Conservation (phyloP, 495 filamentous ascomycete species). For the Xylaria bambusicola region DNA sequence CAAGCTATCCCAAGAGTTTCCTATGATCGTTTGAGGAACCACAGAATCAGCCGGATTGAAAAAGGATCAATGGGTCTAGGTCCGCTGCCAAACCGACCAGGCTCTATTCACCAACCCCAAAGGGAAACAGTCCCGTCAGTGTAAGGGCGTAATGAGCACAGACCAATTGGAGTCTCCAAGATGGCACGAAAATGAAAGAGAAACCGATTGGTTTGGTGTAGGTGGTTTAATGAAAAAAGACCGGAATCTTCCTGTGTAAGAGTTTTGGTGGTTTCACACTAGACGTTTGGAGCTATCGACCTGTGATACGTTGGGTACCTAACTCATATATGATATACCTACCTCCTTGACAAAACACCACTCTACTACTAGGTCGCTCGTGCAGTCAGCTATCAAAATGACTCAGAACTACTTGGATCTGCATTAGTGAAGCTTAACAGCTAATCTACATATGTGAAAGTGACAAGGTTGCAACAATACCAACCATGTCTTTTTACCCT, state of each 20-base stretch:
- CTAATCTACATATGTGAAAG: too few relatives aligned
- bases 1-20: not conserved
- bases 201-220: not conserved
- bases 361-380: too few relatives aligned
- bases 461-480: not conserved
- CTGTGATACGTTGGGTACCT: too few relatives aligned
- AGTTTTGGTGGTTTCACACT: not conserved
- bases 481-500: too few relatives aligned
- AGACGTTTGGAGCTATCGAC: too few relatives aligned
- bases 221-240: not conserved
- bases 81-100: conserved; percentile 4
- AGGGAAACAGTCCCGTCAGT: conserved; percentile 6
- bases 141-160: conserved; percentile 9
- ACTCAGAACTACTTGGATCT: too few relatives aligned
- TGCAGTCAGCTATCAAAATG: too few relatives aligned
- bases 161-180: conserved; percentile 8
- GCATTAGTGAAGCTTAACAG: too few relatives aligned
- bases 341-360: too few relatives aligned
- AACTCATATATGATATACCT: too few relatives aligned
- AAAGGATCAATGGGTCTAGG: not conserved
- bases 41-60: not conserved
- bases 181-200: not conserved
- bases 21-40: not conserved
- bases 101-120: conserved; percentile 1
- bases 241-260: not conserved